These are phyloP conservation scores for Phytopythium chamaehyphon DNA, from an alignment of 352 stramenopile genomes.

Conservation along the genomic window DNA sequence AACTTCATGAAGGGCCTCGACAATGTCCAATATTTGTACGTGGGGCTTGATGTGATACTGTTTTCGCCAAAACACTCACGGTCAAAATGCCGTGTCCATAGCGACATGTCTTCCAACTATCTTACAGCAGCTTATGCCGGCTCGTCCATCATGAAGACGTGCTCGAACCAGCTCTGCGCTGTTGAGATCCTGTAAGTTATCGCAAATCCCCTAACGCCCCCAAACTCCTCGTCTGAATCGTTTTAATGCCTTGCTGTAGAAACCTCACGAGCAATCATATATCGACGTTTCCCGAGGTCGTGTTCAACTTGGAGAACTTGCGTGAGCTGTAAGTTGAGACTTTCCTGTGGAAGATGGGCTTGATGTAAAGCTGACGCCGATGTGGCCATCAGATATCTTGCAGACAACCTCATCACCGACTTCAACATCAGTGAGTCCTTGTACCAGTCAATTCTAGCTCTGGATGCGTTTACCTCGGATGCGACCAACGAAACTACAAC, in stretches of 20 bases:
- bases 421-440: constrained; percentile 28
- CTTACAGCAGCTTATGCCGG: constrained; percentile 32
- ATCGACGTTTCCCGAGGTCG: constrained; percentile 18
- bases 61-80: background rate
- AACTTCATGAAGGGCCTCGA: constrained; percentile 29
- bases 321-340: constrained; percentile 21
- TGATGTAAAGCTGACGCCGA: too few species aligned
- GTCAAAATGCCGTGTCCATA: constrained; percentile 9
- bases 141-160: constrained; percentile 11
- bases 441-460: constrained; percentile 21
- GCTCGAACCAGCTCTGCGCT: constrained; percentile 19
- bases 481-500: constrained; percentile 8
- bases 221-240: background rate
- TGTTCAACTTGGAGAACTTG: constrained; percentile 28
- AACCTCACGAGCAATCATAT: constrained; percentile 32
- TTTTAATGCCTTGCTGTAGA: constrained; percentile 3
- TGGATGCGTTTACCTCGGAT: constrained; percentile 25
- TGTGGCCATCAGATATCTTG: constrained; percentile 21
- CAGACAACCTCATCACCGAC: constrained; percentile 26
- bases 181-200: constrained; percentile 23
- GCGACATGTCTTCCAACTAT: constrained; percentile 36
- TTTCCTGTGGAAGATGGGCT: background rate
- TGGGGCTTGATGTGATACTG: too few species aligned
- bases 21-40: constrained; percentile 29
- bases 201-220: background rate